Evolutionary conservation across 2,329 filamentous ascomycete genomes (phyloP).

Genomic region (Claviceps sorghi): DNA sequence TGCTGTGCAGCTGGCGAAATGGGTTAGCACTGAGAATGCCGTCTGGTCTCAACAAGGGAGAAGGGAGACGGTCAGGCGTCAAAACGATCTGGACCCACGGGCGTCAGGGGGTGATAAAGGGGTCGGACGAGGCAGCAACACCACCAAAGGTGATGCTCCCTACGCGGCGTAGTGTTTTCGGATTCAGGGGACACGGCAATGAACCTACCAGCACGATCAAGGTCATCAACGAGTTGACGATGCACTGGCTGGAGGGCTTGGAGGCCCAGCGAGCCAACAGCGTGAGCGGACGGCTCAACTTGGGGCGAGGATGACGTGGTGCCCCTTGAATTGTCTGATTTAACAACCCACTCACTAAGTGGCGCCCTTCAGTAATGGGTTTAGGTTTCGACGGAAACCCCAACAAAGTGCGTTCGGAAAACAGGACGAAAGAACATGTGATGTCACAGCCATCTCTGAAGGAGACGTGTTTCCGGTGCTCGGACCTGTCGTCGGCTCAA

Average conservation of each 20-base stretch:
- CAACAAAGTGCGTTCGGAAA: neutral
- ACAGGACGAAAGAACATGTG: too few species aligned
- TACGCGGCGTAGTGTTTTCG: neutral
- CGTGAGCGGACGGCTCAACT: neutral
- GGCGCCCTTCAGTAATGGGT: neutral
- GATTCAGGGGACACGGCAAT: neutral
- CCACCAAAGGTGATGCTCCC: neutral
- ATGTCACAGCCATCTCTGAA: neutral
- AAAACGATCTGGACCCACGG: too few species aligned
- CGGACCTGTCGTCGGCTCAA: neutral
- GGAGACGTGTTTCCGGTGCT: neutral
- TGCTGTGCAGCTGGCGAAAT: neutral
- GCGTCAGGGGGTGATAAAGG: neutral
- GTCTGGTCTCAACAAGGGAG: too few species aligned
- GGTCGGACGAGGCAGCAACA: neutral
- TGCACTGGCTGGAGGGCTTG: neutral
- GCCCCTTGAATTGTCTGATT: neutral
- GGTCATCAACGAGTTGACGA: neutral
- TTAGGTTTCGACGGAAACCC: neutral
- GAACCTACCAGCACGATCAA: neutral
- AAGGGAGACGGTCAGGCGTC: too few species aligned
- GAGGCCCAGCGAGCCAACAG: too few species aligned
- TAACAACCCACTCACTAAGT: neutral
- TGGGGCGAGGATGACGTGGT: neutral
- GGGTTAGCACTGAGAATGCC: too few species aligned